Evolutionary conservation across 306 rosid genomes (phyloP).

Genomic region (Quillaja saponaria): DNA sequence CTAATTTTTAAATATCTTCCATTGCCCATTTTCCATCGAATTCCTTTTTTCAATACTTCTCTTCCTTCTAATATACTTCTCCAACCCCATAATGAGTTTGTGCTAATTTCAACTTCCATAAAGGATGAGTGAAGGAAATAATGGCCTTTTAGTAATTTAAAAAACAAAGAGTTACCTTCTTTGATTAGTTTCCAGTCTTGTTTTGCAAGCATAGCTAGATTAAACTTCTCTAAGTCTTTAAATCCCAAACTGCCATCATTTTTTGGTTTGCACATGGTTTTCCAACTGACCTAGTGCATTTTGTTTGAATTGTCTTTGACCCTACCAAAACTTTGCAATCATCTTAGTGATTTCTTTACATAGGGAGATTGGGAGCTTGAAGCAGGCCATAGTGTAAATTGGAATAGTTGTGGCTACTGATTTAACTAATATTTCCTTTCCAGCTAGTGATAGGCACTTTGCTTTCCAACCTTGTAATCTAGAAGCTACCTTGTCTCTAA

Average conservation of each 20-base stretch:
- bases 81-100: background rate
- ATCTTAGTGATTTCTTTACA: background rate
- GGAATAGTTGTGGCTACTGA: background rate
- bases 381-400: background rate
- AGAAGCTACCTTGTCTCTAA: too few relatives aligned
- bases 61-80: background rate
- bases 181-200: background rate
- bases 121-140: background rate
- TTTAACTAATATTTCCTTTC: background rate
- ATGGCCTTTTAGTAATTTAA: background rate
- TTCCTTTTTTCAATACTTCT: too few relatives aligned
- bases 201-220: background rate
- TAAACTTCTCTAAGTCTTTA: background rate
- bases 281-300: background rate
- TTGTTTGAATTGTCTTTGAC: background rate
- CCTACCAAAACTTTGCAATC: background rate
- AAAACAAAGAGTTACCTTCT: background rate
- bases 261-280: background rate
- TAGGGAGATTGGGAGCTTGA: background rate
- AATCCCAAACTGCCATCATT: background rate
- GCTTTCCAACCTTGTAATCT: too few relatives aligned
- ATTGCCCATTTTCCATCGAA: background rate
- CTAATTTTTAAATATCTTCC: background rate
- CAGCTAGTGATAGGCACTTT: background rate
- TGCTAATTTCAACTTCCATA: background rate